These are phyloP conservation scores for Blastobotrys americana DNA, from an alignment of 805 yeast species.

Conservation along the genomic window DNA sequence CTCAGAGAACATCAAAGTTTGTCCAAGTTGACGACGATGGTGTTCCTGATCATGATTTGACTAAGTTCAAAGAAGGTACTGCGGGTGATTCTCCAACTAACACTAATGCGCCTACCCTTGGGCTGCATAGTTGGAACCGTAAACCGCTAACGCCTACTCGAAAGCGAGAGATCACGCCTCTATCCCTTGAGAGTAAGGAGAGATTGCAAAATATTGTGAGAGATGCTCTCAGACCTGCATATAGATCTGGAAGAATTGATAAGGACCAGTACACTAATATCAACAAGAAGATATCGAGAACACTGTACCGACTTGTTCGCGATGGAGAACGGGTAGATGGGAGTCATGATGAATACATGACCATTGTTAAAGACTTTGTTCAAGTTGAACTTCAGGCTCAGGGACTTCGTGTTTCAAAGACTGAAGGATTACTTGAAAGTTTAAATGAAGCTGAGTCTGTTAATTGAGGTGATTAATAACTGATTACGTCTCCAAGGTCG, in stretches of 20 bases:
- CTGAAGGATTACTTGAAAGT: not conserved
- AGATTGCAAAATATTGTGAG: slow-evolving; percentile 54
- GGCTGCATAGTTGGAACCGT: not conserved
- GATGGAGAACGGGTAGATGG: slow-evolving; percentile 9
- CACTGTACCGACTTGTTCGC: slow-evolving; percentile 40
- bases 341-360: slow-evolving; percentile 6
- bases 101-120: too few species aligned
- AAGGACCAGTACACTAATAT: slow-evolving; percentile 47
- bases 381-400: slow-evolving; percentile 10
- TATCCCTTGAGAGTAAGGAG: slow-evolving; percentile 40
- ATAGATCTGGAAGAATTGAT: slow-evolving; percentile 32
- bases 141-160: not conserved
- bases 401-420: not conserved
- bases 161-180: not conserved
- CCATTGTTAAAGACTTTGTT: slow-evolving; percentile 10
- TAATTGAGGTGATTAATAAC: too few species aligned
- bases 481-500: too few species aligned
- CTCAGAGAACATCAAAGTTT: too few species aligned
- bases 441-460: not conserved
- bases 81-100: too few species aligned
- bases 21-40: too few species aligned
- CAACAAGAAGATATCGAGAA: slow-evolving; percentile 56
- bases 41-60: too few species aligned
- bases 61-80: too few species aligned
- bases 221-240: slow-evolving; percentile 43